Evolutionary conservation across 1,284 basidiomycete genomes (phyloP), one percentile per base, ranked within the genome.

Genomic region (Ustilago trichophora): DNA sequence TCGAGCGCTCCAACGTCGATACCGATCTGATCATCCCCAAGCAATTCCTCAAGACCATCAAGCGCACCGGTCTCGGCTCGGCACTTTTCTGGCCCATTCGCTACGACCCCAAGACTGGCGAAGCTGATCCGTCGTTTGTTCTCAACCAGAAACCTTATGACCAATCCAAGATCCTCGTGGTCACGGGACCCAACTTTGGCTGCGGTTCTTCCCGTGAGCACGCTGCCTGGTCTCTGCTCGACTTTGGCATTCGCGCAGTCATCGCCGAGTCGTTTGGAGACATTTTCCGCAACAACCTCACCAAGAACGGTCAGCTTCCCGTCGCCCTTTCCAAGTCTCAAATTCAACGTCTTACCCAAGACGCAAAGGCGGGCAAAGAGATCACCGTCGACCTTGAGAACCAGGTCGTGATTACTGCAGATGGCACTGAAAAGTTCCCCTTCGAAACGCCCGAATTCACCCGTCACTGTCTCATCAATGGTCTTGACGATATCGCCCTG

Each of bases 11-110:
- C 35, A 80, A 80, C 44, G 77, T 80, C 38, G 76, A 80, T 60
- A 80, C 78, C 34, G 78, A 80, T 49, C 57, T 80, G 19, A 79
- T 80, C 63, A 80, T 80, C 47, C 77, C 78, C 43, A 77, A 77
- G 57, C 74, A 77, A 57, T 80, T 78, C 64, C 69, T 80, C 33
- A 80, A 80, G 66, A 80, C 76, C 26, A 80, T 80, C 69, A 78
- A 78, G 59, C 74, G 77, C 27, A 77, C 77, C 3, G 78, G 78
- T 26, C 69, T 80, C 9, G 77, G 78, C 21, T 71, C 64, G 10
- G 76, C 76, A 8, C 70, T 80, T 25, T 77, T 80, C 59, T 77
- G 69, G 67, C 72, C 76, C 6, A 46, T 77, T 32, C 72, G 78
- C 21, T 80, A 79, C 66, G 73, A 80, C 46, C 42, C 63, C 42